Base-by-base conservation (phyloP, 805 yeast species). In the Pichia paraexigua region DNA sequence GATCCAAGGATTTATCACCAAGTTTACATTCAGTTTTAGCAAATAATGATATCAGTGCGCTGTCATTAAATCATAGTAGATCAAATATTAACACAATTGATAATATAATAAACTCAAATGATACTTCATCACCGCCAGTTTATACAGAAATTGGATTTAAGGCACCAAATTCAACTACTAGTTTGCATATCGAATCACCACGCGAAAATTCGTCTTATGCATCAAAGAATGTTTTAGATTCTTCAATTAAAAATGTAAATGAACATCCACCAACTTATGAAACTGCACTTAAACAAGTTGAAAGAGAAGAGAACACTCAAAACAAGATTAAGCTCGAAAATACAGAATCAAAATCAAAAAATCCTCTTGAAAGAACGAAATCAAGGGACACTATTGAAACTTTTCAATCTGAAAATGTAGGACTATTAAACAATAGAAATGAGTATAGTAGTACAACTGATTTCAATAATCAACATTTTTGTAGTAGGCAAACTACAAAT, bases 251-350 rank as follows among this genome's bases (percentile, higher is more conserved):
- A 17, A 8, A 35, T 3, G 39, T 1, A 35, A 6, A 17, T 35
- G 39, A 12, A 11, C 58, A 55, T 25, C 58, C 65, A 18, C 68
- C 69, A 21, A 51, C 63, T 1, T 65, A 64, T 50, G 63, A 65
- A 43, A 48, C 58, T 8, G 61, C 60, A 2, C 13, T 47, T 6
- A 22, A 12, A 51, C 30, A 24, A 42, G 17, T 13, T 2, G 35
- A 30, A 12, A 30, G 13, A 30, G 20, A 17, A 8, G 39, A 35
- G n/a, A 3, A 35, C 1, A n/a, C 4, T 7, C 20, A 10, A 5
- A 13, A 30, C 11, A 17, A 17, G 7, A 35, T 3, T 35, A n/a
- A 35, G 9, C 9, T n/a, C 6, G 39, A 8, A 17, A 35, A n/a
- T 35, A 40, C 25, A 12, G 25, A 20, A 40, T 11, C 21, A 27